Base-by-base conservation (phyloP, 495 filamentous ascomycete genomes). In the Annulohypoxylon bovei region DNA sequence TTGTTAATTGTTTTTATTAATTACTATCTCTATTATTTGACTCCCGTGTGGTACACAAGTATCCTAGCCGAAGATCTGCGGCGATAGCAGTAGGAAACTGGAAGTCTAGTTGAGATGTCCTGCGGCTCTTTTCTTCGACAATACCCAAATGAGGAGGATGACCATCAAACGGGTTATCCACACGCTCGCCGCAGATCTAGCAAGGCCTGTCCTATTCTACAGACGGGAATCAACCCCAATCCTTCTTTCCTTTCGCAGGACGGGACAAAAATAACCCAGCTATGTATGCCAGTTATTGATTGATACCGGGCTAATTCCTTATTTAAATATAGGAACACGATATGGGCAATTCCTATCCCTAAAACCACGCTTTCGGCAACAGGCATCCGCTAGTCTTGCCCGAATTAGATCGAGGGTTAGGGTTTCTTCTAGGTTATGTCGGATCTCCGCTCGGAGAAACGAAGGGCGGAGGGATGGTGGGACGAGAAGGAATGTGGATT, bases 301-400 rank as follows among this genome's bases (percentile, higher is more conserved):
- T 40, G 28, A 55, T 25, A 53, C 27, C 4, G 28, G 6, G 6
- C n/a, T 28, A 53, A 37, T 56, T 39, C 35, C 20, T 37, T 25
- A 50, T 74, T 61, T 74, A 44, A 72, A 55, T 65, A 64, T 67
- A 94, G 91, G 92, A 95, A 77, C 92, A 95, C 76, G 90, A 93
- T 67, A 82, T 94, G 77, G 92, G 92, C 47, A 95, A 95, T 76
- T 88, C 87, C 1, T 88, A 77, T 39, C 60, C 75, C 9, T 77
- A 62, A 75, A 37, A 20, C 8, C 32, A 6, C 25, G 5, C 33
- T 33, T n/a, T 14, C 33, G 32, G 22, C 22, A 28, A 27, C 22
- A n/a, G 4, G 23, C 11, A 50, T 50, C 46, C 22, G 39, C 12
- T 42, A 42, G 39, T 42, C 39, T 16, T 42, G 11, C 44, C 22